These are phyloP conservation scores for Raffaelea arxii DNA, from an alignment of 2,329 filamentous ascomycete genomes.

Conservation along the genomic window DNA sequence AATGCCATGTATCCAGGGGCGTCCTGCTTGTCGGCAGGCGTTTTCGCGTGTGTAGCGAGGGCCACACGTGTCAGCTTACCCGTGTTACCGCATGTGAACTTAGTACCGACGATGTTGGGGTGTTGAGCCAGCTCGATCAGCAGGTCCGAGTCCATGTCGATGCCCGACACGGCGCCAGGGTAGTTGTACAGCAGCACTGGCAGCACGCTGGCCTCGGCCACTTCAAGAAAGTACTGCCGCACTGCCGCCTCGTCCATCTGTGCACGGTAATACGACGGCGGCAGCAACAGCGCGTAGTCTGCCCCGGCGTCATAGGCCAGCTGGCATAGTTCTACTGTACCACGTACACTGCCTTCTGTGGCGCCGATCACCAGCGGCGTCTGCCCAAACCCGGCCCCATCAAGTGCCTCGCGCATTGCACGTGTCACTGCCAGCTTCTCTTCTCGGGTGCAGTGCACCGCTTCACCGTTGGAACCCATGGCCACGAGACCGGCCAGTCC, in stretches of 20 bases:
- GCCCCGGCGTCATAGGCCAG: slow-evolving; percentile 60
- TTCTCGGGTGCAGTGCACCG: slow-evolving; percentile 68
- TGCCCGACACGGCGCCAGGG: slow-evolving; percentile 74
- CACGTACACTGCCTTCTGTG: slow-evolving; percentile 70
- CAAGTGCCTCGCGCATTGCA: slow-evolving; percentile 72
- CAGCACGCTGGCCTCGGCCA: slow-evolving; percentile 66
- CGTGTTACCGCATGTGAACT: slow-evolving; percentile 87
- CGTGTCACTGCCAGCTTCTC: slow-evolving; percentile 68
- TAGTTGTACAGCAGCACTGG: slow-evolving; percentile 89
- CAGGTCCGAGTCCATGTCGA: slow-evolving; percentile 84
- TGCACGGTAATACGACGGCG: slow-evolving; percentile 73
- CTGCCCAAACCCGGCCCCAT: slow-evolving; percentile 65
- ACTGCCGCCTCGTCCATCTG: slow-evolving; percentile 67
- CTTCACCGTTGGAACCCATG: slow-evolving; percentile 88
- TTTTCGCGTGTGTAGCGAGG: slow-evolving; percentile 60
- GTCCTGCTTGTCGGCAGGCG: slow-evolving; percentile 36
- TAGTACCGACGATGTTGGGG: slow-evolving; percentile 77
- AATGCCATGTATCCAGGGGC: slow-evolving; percentile 73
- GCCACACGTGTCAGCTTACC: slow-evolving; percentile 82
- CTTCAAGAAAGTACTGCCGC: slow-evolving; percentile 43
- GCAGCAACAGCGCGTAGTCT: slow-evolving; percentile 71
- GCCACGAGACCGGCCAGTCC: slow-evolving; percentile 75
- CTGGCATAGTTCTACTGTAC: slow-evolving; percentile 66
- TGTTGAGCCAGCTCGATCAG: slow-evolving; percentile 71
- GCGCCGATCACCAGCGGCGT: slow-evolving; percentile 78